These are phyloP conservation scores for Botrytis elliptica DNA, from an alignment of 2,329 filamentous ascomycete genomes.

Conservation along the genomic window DNA sequence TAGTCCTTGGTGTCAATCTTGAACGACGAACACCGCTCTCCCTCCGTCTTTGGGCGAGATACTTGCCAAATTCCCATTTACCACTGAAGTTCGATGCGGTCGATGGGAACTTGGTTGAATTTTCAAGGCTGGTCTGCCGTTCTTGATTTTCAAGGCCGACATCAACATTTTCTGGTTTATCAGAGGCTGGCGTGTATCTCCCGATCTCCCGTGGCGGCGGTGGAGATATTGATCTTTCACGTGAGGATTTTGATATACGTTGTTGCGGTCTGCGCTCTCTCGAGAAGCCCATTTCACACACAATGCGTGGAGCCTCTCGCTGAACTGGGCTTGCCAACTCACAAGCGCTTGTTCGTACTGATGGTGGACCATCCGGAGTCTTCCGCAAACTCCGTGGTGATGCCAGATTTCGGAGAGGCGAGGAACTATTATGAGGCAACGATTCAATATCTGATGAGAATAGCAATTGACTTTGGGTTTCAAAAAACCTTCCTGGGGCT, in stretches of 20 bases:
- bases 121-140: background rate
- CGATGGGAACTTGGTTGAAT: background rate
- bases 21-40: background rate
- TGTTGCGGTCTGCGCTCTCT: background rate
- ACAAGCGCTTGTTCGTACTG: background rate
- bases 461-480: conserved; percentile 16
- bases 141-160: background rate
- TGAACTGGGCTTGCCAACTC: background rate
- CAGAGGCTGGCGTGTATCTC: background rate
- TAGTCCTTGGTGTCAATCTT: conserved; percentile 10
- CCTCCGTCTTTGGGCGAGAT: conserved; percentile 12
- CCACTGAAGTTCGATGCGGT: background rate
- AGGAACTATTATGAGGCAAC: background rate
- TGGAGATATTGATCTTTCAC: conserved; percentile 2
- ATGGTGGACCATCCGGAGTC: background rate
- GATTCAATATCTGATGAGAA: background rate
- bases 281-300: background rate
- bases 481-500: conserved; percentile 12
- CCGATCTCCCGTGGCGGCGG: background rate
- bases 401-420: background rate
- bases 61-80: conserved; percentile 15
- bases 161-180: background rate
- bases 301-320: background rate
- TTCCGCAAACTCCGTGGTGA: background rate
- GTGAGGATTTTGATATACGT: background rate